phyloP scores from a whole-genome alignment of 495 filamentous ascomycete genomes.

The Stereocaulon alpinum region DNA sequence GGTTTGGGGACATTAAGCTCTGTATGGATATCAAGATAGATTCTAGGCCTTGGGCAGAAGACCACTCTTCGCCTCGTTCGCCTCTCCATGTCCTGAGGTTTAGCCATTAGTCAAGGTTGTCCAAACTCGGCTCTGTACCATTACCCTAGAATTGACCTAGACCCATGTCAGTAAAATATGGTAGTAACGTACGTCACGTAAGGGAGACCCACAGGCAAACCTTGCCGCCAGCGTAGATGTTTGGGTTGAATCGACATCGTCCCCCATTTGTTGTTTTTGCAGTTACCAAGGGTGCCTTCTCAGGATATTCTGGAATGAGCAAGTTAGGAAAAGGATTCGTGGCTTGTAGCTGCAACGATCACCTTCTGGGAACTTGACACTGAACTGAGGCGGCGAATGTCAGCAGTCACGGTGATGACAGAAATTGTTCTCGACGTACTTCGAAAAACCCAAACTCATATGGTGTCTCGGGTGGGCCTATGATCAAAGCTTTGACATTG shows the following conservation, averaged over 20 bases:
- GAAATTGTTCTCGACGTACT: slow-evolving; percentile 33
- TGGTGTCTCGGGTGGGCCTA: slow-evolving; percentile 88
- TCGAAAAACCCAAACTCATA: slow-evolving; percentile 98
- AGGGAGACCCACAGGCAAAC: slow-evolving; percentile 67
- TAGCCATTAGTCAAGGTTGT: slow-evolving; percentile 23
- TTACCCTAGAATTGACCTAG: slow-evolving; percentile 86
- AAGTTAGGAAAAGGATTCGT: slow-evolving; percentile 16
- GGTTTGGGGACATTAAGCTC: slow-evolving; percentile 86
- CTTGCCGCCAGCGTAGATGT: slow-evolving; percentile 85
- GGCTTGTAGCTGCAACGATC: background rate
- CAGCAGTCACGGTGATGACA: background rate
- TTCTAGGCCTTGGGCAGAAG: slow-evolving; percentile 87
- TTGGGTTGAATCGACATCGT: slow-evolving; percentile 85
- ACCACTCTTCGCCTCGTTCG: slow-evolving; percentile 85
- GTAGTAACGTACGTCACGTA: background rate
- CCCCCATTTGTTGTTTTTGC: slow-evolving; percentile 81
- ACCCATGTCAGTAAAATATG: background rate
- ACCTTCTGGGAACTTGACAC: slow-evolving; percentile 31
- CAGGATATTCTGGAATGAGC: slow-evolving; percentile 63
- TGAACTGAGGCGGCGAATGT: slow-evolving; percentile 25
- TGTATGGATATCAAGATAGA: slow-evolving; percentile 93
- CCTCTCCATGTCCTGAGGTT: slow-evolving; percentile 80
- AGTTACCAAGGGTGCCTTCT: slow-evolving; percentile 63
- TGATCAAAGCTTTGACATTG: slow-evolving; percentile 76
- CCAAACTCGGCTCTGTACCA: slow-evolving; percentile 4